These are phyloP conservation scores for Septoria petroselini DNA, from an alignment of 2,329 filamentous ascomycete genomes.

Conservation along the genomic window DNA sequence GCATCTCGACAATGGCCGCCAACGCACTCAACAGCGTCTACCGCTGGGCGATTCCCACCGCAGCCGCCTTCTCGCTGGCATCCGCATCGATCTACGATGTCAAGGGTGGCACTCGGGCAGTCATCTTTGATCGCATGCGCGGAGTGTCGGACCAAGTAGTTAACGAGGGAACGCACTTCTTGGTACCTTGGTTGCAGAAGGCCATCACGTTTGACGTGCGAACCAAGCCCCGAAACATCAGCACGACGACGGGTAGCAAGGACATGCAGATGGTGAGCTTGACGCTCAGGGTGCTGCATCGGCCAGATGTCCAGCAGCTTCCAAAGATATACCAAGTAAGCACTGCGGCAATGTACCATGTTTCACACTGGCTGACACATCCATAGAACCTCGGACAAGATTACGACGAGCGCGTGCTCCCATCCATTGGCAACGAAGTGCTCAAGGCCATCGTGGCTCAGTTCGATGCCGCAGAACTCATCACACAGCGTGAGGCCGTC, in stretches of 20 bases:
- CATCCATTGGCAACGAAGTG: constrained; percentile 55
- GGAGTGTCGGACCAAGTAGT: constrained; percentile 91
- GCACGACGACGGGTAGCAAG: constrained; percentile 96
- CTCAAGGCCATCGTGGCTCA: constrained; percentile 55
- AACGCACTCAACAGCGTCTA: constrained; percentile 61
- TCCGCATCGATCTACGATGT: constrained; percentile 94
- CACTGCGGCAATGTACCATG: constrained; percentile 4
- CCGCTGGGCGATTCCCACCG: constrained; percentile 68
- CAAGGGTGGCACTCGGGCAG: constrained; percentile 86
- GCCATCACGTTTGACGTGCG: constrained; percentile 95
- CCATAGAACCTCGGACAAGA: constrained; percentile 87
- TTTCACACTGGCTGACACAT: not conserved
- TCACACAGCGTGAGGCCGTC: constrained; percentile 97
- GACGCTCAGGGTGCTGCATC: constrained; percentile 90
- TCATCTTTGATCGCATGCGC: constrained; percentile 92
- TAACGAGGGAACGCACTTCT: constrained; percentile 95
- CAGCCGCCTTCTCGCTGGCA: constrained; percentile 63
- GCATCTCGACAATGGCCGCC: constrained; percentile 31
- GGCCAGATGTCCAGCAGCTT: constrained; percentile 85
- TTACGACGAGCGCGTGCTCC: constrained; percentile 72
- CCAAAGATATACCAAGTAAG: constrained; percentile 97
- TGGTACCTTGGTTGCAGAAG: constrained; percentile 92
- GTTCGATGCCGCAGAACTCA: constrained; percentile 62
- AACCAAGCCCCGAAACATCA: constrained; percentile 95
- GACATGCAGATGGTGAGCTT: constrained; percentile 99